These are phyloP conservation scores for Sarcodon sp. DNA, from an alignment of 768 basidiomycete genomes.

Conservation along the genomic window DNA sequence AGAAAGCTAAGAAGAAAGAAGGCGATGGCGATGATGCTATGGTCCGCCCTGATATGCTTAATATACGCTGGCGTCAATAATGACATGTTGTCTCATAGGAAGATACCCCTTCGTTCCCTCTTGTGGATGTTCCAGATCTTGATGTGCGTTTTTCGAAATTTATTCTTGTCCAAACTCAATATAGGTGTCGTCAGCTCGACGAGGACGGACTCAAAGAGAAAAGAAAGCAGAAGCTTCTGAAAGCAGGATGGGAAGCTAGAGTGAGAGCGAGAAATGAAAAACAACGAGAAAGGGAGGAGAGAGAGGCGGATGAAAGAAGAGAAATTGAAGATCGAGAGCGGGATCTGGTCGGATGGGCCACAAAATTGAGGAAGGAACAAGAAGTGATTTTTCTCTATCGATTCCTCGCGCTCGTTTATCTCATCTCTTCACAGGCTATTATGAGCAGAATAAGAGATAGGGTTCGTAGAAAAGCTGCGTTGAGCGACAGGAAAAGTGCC, in stretches of 20 bases:
- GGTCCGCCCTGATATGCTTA: slow-evolving; percentile 16
- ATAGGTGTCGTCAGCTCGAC: slow-evolving; percentile 39
- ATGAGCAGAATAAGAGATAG: slow-evolving; percentile 83
- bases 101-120: slow-evolving; percentile 74
- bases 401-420: not conserved
- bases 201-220: slow-evolving; percentile 93
- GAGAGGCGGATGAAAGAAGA: slow-evolving; percentile 39
- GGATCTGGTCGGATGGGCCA: slow-evolving; percentile 66
- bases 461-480: slow-evolving; percentile 61
- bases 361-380: slow-evolving; percentile 63
- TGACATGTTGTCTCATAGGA: slow-evolving; percentile 27
- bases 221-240: slow-evolving; percentile 82
- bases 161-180: not conserved
- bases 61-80: not conserved
- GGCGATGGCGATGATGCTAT: slow-evolving; percentile 48
- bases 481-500: slow-evolving; percentile 87
- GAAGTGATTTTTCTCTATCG: slow-evolving; percentile 35
- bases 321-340: slow-evolving; percentile 69
- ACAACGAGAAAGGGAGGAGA: slow-evolving; percentile 67
- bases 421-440: slow-evolving; percentile 33
- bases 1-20: slow-evolving; percentile 74
- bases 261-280: slow-evolving; percentile 78
- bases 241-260: slow-evolving; percentile 89
- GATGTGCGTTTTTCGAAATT: slow-evolving; percentile 39
- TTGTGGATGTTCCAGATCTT: slow-evolving; percentile 85